A percentile compares a stretch with the other conserved stretches of the same genome.
Evolutionary conservation across 768 basidiomycete species (phyloP).

Genomic region (Collybia nuda): DNA sequence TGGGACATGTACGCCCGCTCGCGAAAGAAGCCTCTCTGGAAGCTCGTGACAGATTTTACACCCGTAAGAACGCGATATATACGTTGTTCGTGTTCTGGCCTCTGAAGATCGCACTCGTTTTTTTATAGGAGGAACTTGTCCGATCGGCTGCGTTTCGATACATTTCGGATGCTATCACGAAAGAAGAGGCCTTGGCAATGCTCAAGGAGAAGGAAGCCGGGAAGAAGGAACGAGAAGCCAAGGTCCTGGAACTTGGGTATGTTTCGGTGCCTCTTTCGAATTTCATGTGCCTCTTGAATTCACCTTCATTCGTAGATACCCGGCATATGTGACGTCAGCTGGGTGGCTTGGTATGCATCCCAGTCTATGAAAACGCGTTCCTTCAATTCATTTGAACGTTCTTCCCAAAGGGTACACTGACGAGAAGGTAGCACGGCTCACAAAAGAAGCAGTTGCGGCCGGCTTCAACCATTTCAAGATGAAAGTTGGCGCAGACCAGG

Average conservation of each 20-base stretch:
- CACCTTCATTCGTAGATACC: conserved; percentile 54
- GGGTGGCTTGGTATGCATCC: conserved; percentile 75
- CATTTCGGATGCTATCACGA: conserved; percentile 91
- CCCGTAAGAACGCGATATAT: conserved; percentile 38
- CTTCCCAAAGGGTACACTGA: conserved; percentile 74
- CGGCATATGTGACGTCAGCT: conserved; percentile 91
- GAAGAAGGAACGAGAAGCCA: conserved; percentile 78
- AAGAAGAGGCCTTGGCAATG: conserved; percentile 83
- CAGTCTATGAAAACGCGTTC: neutral
- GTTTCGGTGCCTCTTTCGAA: conserved; percentile 8
- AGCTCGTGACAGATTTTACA: conserved; percentile 88
- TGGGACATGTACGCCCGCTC: conserved; percentile 93
- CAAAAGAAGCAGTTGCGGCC: conserved; percentile 77
- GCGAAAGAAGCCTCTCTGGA: conserved; percentile 88
- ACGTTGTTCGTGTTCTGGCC: neutral
- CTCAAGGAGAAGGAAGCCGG: conserved; percentile 74
- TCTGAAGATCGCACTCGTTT: no score
- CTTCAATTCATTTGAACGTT: neutral
- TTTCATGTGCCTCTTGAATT: neutral
- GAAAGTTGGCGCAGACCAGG: conserved; percentile 88
- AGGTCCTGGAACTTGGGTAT: conserved; percentile 69
- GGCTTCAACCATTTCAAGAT: conserved; percentile 99
- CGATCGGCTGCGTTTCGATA: conserved; percentile 80
- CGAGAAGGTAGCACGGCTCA: conserved; percentile 86
- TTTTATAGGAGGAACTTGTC: conserved; percentile 70